A percentile compares a stretch with the other conserved stretches of the same genome.
phyloP scores from a whole-genome alignment of 2,329 filamentous ascomycete species.

The Xylaria sp. region DNA sequence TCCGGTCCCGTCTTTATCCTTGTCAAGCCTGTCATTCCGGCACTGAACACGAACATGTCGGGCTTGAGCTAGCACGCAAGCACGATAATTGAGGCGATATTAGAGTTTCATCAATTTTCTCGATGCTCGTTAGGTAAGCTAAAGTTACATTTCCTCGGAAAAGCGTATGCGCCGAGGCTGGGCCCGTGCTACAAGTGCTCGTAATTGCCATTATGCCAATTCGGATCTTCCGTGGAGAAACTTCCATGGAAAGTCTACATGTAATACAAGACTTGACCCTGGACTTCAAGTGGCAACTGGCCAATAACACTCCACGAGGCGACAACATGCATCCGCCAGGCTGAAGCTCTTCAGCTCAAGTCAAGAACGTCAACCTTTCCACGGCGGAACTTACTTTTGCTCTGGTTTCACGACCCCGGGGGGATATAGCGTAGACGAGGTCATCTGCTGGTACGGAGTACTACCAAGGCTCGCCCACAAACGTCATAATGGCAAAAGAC shows the following conservation, averaged over 20 bases:
- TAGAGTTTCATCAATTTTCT: too few relatives aligned
- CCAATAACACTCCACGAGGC: background rate
- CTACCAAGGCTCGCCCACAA: background rate
- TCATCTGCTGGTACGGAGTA: too few relatives aligned
- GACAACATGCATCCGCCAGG: constrained; percentile 5
- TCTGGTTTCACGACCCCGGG: background rate
- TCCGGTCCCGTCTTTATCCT: constrained; percentile 12
- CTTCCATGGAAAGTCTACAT: too few relatives aligned
- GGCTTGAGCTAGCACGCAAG: constrained; percentile 2
- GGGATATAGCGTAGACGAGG: too few relatives aligned
- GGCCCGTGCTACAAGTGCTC: too few relatives aligned
- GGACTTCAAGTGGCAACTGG: background rate
- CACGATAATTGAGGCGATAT: background rate
- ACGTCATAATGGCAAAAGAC: constrained; percentile 6
- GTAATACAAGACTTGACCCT: background rate
- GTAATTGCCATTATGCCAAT: too few relatives aligned
- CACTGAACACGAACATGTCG: background rate
- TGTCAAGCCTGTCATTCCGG: constrained; percentile 6
- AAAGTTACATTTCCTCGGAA: too few relatives aligned
- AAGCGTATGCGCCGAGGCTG: too few relatives aligned
- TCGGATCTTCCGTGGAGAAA: background rate
- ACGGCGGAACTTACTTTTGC: background rate
- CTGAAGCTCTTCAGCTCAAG: background rate
- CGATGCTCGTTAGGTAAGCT: too few relatives aligned
- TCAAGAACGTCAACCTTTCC: background rate